phyloP scores from a whole-genome alignment of 1,139 yeast genomes.

The Blastobotrys buckinghamii region DNA sequence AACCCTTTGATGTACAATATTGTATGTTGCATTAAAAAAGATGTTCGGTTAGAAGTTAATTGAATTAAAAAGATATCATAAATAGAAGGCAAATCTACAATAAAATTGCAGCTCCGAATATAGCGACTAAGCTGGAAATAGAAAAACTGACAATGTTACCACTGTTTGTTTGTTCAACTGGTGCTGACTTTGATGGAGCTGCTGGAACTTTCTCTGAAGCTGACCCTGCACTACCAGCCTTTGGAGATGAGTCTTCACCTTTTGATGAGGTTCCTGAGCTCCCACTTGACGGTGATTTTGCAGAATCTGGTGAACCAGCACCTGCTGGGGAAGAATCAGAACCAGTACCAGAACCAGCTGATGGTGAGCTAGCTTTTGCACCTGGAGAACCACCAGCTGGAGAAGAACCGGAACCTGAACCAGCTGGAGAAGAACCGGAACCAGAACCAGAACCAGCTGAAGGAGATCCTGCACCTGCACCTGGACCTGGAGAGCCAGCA shows the following conservation, averaged over 20 bases:
- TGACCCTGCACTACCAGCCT: not conserved
- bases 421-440: not conserved
- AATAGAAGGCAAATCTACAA: slow-evolving; percentile 9
- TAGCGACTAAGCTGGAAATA: slow-evolving; percentile 5
- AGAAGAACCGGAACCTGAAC: not conserved
- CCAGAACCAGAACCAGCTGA: too few species aligned
- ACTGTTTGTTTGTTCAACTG: not conserved
- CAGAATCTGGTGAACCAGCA: too few species aligned
- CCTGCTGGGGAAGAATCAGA: not conserved
- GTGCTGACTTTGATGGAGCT: not conserved
- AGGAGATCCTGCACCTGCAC: too few species aligned
- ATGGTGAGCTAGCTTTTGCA: too few species aligned
- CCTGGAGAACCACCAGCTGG: not conserved
- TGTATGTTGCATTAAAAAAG: too few species aligned
- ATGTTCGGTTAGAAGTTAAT: too few species aligned
- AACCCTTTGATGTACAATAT: too few species aligned
- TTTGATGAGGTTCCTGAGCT: not conserved
- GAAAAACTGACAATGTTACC: not conserved
- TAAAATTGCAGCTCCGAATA: slow-evolving; percentile 13
- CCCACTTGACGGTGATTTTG: too few species aligned
- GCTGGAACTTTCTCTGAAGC: not conserved
- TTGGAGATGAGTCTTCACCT: not conserved
- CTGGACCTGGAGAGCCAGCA: slow-evolving; percentile 1
- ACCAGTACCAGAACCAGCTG: too few species aligned
- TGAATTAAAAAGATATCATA: too few species aligned